A percentile compares a stretch with the other conserved stretches of the same genome.
These are phyloP conservation scores for Apiospora marii DNA, from an alignment of 2,329 filamentous ascomycete genomes.

Conservation along the genomic window DNA sequence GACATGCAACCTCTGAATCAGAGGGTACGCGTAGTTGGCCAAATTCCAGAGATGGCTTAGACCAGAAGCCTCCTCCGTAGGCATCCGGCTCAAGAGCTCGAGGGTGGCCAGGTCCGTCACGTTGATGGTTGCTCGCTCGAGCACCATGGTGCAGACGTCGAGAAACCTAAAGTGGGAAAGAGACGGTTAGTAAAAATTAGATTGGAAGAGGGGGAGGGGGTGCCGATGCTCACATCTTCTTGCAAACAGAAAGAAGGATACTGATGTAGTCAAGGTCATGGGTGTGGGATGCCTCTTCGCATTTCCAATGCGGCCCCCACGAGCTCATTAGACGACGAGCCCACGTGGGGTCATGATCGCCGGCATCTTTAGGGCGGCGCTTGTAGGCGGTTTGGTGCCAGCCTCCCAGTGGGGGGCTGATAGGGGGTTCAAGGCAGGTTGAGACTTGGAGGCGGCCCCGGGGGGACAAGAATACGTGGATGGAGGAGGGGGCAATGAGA, in stretches of 20 bases:
- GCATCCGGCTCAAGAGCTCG: background rate
- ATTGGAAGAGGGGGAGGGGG: too few species aligned
- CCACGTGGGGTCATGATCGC: background rate
- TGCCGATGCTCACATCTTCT: constrained; percentile 6
- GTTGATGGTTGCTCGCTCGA: constrained; percentile 3
- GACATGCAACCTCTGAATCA: background rate
- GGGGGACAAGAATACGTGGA: constrained; percentile 8
- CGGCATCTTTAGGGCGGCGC: background rate
- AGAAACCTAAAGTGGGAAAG: background rate
- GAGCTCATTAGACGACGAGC: background rate
- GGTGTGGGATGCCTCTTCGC: background rate
- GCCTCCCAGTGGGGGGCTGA: background rate
- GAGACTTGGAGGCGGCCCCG: background rate
- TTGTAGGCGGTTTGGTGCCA: background rate
- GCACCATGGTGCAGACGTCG: constrained; percentile 1
- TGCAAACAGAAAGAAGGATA: constrained; percentile 14
- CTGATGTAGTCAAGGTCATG: too few species aligned
- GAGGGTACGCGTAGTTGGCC: background rate
- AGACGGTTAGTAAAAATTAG: background rate
- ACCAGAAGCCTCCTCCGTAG: background rate
- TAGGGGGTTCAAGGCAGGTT: constrained; percentile 4
- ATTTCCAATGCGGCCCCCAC: constrained; percentile 22
- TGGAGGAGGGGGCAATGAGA: background rate
- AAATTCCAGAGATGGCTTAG: background rate
- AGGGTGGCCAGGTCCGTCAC: background rate